phyloP scores from a whole-genome alignment of 1,284 basidiomycete species.

The Ceratobasidium sp. region DNA sequence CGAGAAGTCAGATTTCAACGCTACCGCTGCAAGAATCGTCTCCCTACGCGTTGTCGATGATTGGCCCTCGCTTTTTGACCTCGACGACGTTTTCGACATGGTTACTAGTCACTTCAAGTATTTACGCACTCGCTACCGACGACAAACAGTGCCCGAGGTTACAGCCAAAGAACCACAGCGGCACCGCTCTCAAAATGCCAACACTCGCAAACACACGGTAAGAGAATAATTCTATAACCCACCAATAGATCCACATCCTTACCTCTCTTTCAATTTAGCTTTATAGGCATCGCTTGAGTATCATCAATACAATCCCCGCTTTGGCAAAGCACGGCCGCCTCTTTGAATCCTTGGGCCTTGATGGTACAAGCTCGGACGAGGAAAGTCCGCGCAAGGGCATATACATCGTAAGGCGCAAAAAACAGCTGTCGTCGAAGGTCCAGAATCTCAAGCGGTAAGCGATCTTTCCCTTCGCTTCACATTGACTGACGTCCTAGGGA shows the following conservation, averaged over 20 bases:
- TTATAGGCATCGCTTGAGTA: neutral
- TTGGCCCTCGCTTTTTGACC: neutral
- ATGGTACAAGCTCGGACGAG: constrained; percentile 1
- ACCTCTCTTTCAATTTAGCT: neutral
- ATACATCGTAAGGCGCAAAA: neutral
- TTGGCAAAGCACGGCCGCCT: neutral
- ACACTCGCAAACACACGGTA: neutral
- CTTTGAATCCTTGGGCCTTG: neutral
- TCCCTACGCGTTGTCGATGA: neutral
- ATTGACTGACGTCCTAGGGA: no score
- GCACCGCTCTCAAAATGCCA: neutral
- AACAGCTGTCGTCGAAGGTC: neutral
- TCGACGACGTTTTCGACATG: neutral
- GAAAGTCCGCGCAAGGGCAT: neutral
- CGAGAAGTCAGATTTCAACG: constrained; percentile 3
- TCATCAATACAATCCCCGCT: neutral
- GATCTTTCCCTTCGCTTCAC: neutral
- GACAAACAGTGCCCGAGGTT: neutral
- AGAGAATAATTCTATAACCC: no score
- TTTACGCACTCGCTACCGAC: neutral
- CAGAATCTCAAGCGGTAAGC: neutral
- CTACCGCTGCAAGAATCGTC: neutral
- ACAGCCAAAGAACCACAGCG: neutral
- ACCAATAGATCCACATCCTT: neutral
- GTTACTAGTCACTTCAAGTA: neutral